Evolutionary conservation across 2,329 filamentous ascomycete species (phyloP).

Genomic region (Pseudogymnoascus sp.): DNA sequence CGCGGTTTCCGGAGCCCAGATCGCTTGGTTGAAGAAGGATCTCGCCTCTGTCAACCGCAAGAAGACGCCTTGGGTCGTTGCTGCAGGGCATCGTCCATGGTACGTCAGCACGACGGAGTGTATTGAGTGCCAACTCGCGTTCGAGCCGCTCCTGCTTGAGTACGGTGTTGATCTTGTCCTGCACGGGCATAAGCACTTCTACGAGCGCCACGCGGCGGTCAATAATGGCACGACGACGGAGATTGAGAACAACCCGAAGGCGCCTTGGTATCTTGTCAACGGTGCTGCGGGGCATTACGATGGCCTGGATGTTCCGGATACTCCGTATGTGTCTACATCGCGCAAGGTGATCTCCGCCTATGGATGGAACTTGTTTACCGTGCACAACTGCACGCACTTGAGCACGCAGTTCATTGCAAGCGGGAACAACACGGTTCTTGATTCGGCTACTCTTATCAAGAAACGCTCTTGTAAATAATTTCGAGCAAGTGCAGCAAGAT

Average conservation of each 20-base stretch:
- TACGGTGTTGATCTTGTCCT: conserved; percentile 38
- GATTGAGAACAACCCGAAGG: conserved; percentile 18
- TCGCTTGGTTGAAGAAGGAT: conserved; percentile 32
- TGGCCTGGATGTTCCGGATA: conserved; percentile 21
- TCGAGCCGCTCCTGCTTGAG: conserved; percentile 35
- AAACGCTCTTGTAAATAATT: not conserved
- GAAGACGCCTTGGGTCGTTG: conserved; percentile 42
- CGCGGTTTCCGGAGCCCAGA: conserved; percentile 35
- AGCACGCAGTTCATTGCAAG: conserved; percentile 1
- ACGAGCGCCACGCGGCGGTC: conserved; percentile 27
- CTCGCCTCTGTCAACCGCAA: conserved; percentile 23
- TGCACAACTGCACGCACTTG: conserved; percentile 10
- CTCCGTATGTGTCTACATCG: not conserved
- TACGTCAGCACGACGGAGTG: conserved; percentile 31
- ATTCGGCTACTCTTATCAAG: conserved; percentile 9
- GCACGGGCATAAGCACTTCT: conserved; percentile 36
- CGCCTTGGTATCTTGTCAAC: conserved; percentile 25
- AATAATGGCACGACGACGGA: conserved; percentile 1
- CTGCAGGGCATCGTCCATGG: conserved; percentile 41
- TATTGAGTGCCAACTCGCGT: conserved; percentile 37
- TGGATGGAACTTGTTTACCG: conserved; percentile 1
- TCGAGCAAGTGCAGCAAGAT: not conserved
- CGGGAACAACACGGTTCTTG: not conserved
- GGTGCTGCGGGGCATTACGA: conserved; percentile 26
- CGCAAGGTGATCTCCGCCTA: not conserved